A percentile compares a stretch with the other conserved stretches of the same genome.
These are phyloP conservation scores for Candida nitratophila DNA, from an alignment of 805 yeast species.

Conservation along the genomic window DNA sequence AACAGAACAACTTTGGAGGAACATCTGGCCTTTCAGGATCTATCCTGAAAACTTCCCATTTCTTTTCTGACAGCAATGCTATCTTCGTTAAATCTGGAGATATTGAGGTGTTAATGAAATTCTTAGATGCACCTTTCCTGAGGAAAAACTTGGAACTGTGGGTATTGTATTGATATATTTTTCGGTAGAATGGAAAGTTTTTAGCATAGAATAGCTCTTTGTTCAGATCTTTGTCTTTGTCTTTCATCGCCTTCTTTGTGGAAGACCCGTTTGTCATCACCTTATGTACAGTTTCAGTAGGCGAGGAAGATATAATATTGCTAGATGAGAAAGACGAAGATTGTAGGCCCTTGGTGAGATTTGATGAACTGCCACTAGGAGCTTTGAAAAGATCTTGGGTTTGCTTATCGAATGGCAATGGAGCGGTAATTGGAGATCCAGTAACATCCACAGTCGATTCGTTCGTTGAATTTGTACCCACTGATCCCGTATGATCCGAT, in stretches of 20 bases:
- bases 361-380: background rate
- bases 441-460: no score
- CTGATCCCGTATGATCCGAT: background rate
- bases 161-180: constrained; percentile 45
- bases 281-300: constrained; percentile 10
- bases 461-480: background rate
- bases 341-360: constrained; percentile 1
- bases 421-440: background rate
- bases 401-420: background rate
- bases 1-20: constrained; percentile 52
- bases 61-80: constrained; percentile 57
- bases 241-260: background rate
- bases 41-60: constrained; percentile 69
- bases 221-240: constrained; percentile 4
- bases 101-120: constrained; percentile 49
- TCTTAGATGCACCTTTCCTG: constrained; percentile 32
- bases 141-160: constrained; percentile 42
- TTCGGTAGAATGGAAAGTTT: constrained; percentile 79
- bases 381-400: background rate
- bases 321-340: background rate
- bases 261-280: background rate
- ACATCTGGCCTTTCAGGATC: constrained; percentile 33
- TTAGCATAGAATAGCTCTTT: constrained; percentile 66
- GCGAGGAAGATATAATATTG: background rate
- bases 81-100: constrained; percentile 60